These are phyloP conservation scores for Penicillium sp. DNA, from an alignment of 2,329 filamentous ascomycete species.

Conservation along the genomic window DNA sequence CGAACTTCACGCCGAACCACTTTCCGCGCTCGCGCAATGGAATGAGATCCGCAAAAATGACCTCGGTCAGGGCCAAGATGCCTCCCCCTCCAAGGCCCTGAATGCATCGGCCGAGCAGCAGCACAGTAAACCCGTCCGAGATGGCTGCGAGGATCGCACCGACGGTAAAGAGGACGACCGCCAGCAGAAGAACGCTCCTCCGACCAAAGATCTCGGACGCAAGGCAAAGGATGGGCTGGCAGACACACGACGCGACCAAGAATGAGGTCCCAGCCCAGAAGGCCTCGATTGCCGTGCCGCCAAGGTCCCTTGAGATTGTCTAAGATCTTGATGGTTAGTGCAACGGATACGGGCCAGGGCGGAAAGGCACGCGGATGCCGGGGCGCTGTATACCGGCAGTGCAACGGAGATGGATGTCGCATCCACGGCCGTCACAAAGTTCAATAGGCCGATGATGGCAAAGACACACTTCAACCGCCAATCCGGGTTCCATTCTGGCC, in stretches of 20 bases:
- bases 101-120: slow-evolving; percentile 7
- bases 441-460: no score
- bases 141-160: not conserved
- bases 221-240: not conserved
- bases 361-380: no score
- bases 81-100: slow-evolving; percentile 13
- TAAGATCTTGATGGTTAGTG: not conserved
- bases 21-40: no score
- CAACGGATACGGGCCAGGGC: no score
- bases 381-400: no score
- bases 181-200: not conserved
- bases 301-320: not conserved
- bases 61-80: slow-evolving; percentile 4
- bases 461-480: no score
- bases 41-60: slow-evolving; percentile 6
- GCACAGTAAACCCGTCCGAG: not conserved
- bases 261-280: not conserved
- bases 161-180: not conserved
- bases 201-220: not conserved
- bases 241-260: not conserved
- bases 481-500: no score
- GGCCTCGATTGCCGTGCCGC: not conserved
- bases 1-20: no score
- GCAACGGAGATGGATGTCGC: no score
- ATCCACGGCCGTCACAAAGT: no score